These are phyloP conservation scores for Rhexocercosporidium sp. DNA, from an alignment of 2,329 filamentous ascomycete species.

Conservation along the genomic window DNA sequence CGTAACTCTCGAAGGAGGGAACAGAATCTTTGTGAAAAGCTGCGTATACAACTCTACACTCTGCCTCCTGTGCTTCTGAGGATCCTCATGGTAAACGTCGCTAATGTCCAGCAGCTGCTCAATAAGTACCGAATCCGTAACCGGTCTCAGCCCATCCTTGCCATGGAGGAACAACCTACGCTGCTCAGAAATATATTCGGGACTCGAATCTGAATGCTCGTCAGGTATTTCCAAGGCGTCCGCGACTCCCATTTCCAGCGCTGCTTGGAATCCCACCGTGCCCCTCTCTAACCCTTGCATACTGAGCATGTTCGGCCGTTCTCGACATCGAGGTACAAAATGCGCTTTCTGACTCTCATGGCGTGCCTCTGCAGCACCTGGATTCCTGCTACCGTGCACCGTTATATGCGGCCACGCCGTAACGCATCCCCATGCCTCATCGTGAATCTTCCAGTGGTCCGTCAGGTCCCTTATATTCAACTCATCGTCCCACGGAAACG, in stretches of 20 bases:
- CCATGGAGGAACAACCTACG: conserved; percentile 42
- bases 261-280: conserved; percentile 71
- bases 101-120: conserved; percentile 60
- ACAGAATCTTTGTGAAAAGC: conserved; percentile 63
- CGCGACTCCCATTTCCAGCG: conserved; percentile 67
- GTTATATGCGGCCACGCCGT: conserved; percentile 69
- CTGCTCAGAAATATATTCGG: conserved; percentile 29
- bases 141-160: conserved; percentile 51
- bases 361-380: conserved; percentile 36
- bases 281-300: conserved; percentile 75
- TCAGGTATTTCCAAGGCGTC: conserved; percentile 55
- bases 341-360: conserved; percentile 33
- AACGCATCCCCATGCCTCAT: conserved; percentile 66
- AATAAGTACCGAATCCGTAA: conserved; percentile 63
- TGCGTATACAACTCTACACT: conserved; percentile 66
- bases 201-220: conserved; percentile 22
- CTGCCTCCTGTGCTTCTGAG: conserved; percentile 54
- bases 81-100: conserved; percentile 58
- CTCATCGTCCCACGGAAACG: conserved; percentile 70
- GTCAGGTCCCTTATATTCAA: conserved; percentile 66
- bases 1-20: conserved; percentile 60
- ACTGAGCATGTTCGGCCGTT: conserved; percentile 70
- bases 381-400: conserved; percentile 52
- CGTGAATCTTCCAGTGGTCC: conserved; percentile 67
- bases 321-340: conserved; percentile 41